phyloP scores from a whole-genome alignment of 305 asterid genomes.

The Rubia tinctorum region DNA sequence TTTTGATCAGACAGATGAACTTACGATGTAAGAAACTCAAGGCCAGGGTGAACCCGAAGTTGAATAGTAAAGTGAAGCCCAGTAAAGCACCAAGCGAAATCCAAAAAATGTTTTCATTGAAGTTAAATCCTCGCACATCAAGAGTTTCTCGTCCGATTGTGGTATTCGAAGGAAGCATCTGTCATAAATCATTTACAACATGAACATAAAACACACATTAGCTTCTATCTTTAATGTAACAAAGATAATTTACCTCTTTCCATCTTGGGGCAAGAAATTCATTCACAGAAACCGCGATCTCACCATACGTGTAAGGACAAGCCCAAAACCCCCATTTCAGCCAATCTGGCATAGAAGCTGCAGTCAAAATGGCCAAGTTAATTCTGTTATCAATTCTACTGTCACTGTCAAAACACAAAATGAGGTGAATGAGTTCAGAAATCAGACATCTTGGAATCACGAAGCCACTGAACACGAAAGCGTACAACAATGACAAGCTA shows the following conservation, averaged over 20 bases:
- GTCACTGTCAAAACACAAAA: neutral
- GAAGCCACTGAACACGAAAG: constrained; percentile 65
- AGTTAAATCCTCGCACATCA: constrained; percentile 15
- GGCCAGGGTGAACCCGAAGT: constrained; percentile 21
- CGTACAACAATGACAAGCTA: constrained; percentile 42
- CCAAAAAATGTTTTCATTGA: constrained; percentile 12
- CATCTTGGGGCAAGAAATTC: constrained; percentile 84
- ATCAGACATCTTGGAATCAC: constrained; percentile 65
- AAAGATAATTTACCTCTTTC: neutral
- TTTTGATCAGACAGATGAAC: neutral
- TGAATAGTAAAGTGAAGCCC: constrained; percentile 15
- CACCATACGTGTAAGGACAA: constrained; percentile 45
- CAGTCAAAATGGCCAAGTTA: constrained; percentile 6
- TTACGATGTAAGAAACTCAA: constrained; percentile 16
- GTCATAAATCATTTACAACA: neutral
- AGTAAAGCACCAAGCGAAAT: constrained; percentile 14
- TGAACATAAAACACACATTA: neutral
- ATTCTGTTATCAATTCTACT: neutral
- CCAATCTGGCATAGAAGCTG: constrained; percentile 47
- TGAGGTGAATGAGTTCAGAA: neutral
- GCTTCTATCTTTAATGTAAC: neutral
- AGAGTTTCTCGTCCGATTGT: constrained; percentile 20
- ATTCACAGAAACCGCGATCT: constrained; percentile 41
- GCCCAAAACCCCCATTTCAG: constrained; percentile 52
- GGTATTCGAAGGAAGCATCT: constrained; percentile 14